phyloP scores from a whole-genome alignment of 2,329 filamentous ascomycete genomes.

The Alternaria sp. region DNA sequence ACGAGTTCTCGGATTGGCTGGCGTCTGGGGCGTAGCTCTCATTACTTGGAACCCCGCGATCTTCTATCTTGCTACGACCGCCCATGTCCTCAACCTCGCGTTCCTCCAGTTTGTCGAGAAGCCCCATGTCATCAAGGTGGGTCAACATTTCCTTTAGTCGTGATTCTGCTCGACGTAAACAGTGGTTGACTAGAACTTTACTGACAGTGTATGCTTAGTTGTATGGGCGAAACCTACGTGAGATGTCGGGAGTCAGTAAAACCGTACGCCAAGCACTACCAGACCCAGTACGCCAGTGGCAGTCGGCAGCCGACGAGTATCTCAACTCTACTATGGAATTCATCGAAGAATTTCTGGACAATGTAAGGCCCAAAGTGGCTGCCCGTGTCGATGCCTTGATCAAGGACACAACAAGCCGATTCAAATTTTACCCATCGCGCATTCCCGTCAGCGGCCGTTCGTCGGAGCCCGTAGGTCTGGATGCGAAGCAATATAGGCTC shows the following conservation, averaged over 20 bases:
- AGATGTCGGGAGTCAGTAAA: slow-evolving; percentile 89
- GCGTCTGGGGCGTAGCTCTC: slow-evolving; percentile 92
- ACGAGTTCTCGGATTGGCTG: slow-evolving; percentile 88
- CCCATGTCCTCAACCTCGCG: slow-evolving; percentile 81
- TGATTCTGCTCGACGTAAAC: neutral
- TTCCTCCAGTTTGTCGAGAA: slow-evolving; percentile 95
- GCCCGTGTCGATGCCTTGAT: slow-evolving; percentile 86
- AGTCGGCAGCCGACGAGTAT: slow-evolving; percentile 85
- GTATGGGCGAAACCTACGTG: slow-evolving; percentile 82
- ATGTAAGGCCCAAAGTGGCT: slow-evolving; percentile 82
- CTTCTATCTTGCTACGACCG: slow-evolving; percentile 83
- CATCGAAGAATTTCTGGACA: slow-evolving; percentile 88
- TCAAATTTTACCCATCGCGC: slow-evolving; percentile 87
- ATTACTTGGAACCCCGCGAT: slow-evolving; percentile 90
- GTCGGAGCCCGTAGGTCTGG: slow-evolving; percentile 78
- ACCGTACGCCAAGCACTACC: slow-evolving; percentile 88
- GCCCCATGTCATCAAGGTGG: slow-evolving; percentile 74
- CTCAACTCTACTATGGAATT: slow-evolving; percentile 86
- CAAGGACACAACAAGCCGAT: slow-evolving; percentile 83
- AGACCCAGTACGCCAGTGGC: slow-evolving; percentile 79
- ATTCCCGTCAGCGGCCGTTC: slow-evolving; percentile 82
- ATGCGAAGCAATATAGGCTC: slow-evolving; percentile 81
- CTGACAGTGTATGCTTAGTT: slow-evolving; percentile 51
- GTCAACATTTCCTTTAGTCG: neutral
- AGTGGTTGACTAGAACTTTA: neutral